Evolutionary conservation across 768 basidiomycete genomes (phyloP).

Genomic region (Phylloporus arenicola): DNA sequence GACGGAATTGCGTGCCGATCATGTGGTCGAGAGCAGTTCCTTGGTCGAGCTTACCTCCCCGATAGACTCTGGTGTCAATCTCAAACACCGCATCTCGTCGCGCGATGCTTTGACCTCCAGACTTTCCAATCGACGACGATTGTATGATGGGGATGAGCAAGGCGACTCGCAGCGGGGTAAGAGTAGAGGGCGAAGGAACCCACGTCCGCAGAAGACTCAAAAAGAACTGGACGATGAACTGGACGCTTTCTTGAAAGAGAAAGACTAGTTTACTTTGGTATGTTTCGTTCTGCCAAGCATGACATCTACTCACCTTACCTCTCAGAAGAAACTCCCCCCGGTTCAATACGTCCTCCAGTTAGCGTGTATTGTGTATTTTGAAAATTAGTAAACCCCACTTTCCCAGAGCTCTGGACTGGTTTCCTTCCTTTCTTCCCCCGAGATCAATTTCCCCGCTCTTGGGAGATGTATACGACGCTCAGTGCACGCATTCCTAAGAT

Average conservation of each 20-base stretch:
- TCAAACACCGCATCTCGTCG: conserved; percentile 42
- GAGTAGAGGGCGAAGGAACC: conserved; percentile 35
- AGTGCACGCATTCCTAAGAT: too few relatives aligned
- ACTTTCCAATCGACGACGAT: conserved; percentile 12
- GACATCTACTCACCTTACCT: conserved; percentile 3
- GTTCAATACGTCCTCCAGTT: not conserved
- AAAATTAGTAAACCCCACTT: conserved; percentile 12
- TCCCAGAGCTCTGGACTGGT: not conserved
- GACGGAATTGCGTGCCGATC: conserved; percentile 67
- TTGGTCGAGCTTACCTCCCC: conserved; percentile 44
- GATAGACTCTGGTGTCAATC: conserved; percentile 36
- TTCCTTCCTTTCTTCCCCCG: not conserved
- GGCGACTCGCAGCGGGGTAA: conserved; percentile 24
- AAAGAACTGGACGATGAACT: conserved; percentile 81
- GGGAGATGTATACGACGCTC: too few relatives aligned
- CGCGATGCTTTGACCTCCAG: conserved; percentile 19
- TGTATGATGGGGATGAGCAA: conserved; percentile 19
- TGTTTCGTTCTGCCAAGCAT: not conserved
- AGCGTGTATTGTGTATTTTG: conserved; percentile 3
- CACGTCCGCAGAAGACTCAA: conserved; percentile 52
- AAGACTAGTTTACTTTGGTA: conserved; percentile 29
- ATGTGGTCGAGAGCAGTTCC: conserved; percentile 35
- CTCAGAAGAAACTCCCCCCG: not conserved
- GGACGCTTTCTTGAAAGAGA: conserved; percentile 66
- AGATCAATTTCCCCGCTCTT: not conserved